phyloP scores from a whole-genome alignment of 2,329 filamentous ascomycete genomes.

The Fonsecaea erecta region DNA sequence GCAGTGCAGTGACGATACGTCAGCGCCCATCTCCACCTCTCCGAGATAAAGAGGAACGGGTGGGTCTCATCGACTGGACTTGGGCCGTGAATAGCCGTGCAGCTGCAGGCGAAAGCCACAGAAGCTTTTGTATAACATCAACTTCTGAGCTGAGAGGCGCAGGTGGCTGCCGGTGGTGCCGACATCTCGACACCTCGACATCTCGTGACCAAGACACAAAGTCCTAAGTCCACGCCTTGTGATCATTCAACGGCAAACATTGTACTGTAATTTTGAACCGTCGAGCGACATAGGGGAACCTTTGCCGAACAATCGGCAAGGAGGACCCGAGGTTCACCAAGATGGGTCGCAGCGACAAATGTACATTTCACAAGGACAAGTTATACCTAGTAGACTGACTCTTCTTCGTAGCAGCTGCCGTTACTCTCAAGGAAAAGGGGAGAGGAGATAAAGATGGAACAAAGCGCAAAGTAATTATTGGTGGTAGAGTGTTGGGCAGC shows the following conservation, averaged over 20 bases:
- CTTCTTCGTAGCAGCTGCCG: too few relatives aligned
- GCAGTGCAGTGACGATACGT: slow-evolving; percentile 2
- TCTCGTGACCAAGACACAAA: slow-evolving; percentile 5
- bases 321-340: too few relatives aligned
- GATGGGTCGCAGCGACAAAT: too few relatives aligned
- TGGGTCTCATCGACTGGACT: not conserved
- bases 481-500: not conserved
- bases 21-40: slow-evolving; percentile 16
- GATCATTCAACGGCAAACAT: not conserved
- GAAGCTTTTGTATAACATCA: not conserved
- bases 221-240: not conserved
- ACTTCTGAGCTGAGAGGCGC: not conserved
- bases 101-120: not conserved
- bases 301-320: not conserved
- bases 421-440: not conserved
- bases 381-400: not conserved
- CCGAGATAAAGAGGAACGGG: slow-evolving; percentile 15
- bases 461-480: not conserved
- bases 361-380: not conserved
- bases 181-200: too few relatives aligned
- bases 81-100: slow-evolving; percentile 13
- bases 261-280: not conserved
- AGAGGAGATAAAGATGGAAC: not conserved
- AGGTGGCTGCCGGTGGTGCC: not conserved
- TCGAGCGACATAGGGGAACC: not conserved